Base-by-base conservation (phyloP, 768 basidiomycete species). In the Macrolepiota albuminosa region DNA sequence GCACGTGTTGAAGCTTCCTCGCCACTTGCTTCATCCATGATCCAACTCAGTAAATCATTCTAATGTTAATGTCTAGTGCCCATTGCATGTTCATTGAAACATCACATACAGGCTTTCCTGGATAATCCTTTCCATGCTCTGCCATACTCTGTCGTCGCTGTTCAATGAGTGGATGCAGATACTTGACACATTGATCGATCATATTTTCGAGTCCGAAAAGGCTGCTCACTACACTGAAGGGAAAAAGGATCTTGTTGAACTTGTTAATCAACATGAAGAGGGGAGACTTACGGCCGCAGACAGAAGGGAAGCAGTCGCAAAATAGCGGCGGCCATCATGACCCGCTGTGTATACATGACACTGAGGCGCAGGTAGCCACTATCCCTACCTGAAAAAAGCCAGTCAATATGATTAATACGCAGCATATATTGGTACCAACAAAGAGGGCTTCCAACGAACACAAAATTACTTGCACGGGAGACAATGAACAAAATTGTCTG, bases 31-130 rank as follows among this genome's bases (percentile, higher is more conserved):
- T 69, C 69, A 40, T 75, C 74, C 50, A 80, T 70, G 2, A 79
- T 61, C 78, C 79, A 81, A 55, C 72, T 71, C 1, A 81, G 67
- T 59, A 79, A 58, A 57, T 81, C 78, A 46, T 74, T 75, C 79
- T 79, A 8, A 24, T 53, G 34, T 9, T 18, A 21, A 51, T n/a
- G 46, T 14, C 16, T 31, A 36, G 49, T 13, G 16, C 21, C 18
- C 40, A 42, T 39, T 34, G 39, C 39, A 14, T 39, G 14, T 39
- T 39, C 4, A 16, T 16, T 39, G 14, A 7, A 40, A 40, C 6
- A 49, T 11, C 18, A 57, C 59, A 2, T 33, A 68, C 69, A 6
- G 68, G 68, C 21, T 21, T 21, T 21, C 21, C 21, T 21, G 21
- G 21, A 21, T 21, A 21, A 21, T 21, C 21, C 21, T 21, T 21